phyloP scores from a whole-genome alignment of 805 yeast species.

The Saturnispora besseyi region DNA sequence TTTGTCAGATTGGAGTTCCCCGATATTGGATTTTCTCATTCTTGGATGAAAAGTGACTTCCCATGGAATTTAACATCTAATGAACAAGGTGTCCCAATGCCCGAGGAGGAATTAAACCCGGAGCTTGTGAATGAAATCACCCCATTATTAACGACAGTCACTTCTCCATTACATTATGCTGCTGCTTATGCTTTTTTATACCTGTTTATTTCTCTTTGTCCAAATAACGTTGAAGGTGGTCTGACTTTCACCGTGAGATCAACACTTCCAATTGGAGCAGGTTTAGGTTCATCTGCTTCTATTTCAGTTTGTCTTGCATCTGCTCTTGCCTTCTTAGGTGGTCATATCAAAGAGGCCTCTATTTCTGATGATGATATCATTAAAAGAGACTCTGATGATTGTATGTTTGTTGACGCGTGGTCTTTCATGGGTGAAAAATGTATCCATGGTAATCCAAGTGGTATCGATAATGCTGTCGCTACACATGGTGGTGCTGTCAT shows the following conservation, averaged over 20 bases:
- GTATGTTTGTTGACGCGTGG: constrained; percentile 71
- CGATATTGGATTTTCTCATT: constrained; percentile 58
- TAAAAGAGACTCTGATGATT: constrained; percentile 31
- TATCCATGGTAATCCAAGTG: constrained; percentile 94
- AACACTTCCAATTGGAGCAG: constrained; percentile 92
- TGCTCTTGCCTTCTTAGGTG: constrained; percentile 57
- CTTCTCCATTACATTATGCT: constrained; percentile 53
- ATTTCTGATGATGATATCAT: constrained; percentile 29
- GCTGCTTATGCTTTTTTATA: constrained; percentile 83
- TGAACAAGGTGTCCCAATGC: constrained; percentile 23
- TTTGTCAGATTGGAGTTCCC: constrained; percentile 66
- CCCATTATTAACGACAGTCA: constrained; percentile 35
- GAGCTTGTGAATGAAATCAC: constrained; percentile 45
- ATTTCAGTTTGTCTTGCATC: constrained; percentile 76
- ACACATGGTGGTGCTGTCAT: constrained; percentile 93
- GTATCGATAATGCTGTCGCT: constrained; percentile 94
- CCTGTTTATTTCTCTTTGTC: constrained; percentile 53
- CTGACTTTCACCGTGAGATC: constrained; percentile 62
- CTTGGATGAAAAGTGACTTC: constrained; percentile 53
- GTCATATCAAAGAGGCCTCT: constrained; percentile 37
- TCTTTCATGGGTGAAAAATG: constrained; percentile 91
- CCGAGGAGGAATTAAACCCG: constrained; percentile 50
- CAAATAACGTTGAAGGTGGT: constrained; percentile 36
- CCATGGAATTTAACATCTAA: constrained; percentile 44
- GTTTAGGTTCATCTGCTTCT: constrained; percentile 91